Base-by-base conservation (phyloP, 2,329 filamentous ascomycete genomes). In the Fusarium begoniae region DNA sequence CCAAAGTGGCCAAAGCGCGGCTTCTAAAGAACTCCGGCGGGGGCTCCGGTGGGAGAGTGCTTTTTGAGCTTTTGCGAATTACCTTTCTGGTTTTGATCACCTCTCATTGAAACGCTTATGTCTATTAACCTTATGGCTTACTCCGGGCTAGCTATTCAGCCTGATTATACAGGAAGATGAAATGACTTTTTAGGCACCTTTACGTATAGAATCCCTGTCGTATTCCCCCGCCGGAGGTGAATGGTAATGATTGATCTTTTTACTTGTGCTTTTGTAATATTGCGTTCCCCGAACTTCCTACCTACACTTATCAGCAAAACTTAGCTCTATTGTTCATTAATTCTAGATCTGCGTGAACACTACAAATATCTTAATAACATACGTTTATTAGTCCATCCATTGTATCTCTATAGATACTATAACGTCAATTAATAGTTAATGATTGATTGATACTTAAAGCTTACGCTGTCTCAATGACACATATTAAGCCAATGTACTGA, bases 351-450 rank as follows among this genome's bases (percentile, higher is more conserved):
- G 2, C 10, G 17, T 26, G 0, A 17, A 26, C 8, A 26, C 17
- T 6, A 8, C 7, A 13, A 6, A 9, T 20, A 45, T 45, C 7
- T 12, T 20, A 2, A 15, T 3, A 14, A 1, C 1, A 20, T 26
- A 26, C 7, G 13, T 45, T 5, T 20, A 6, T 5, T 6, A 20
- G 9, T 24, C 13, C 8, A 20, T 26, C 5, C 4, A 9, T 4
- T 9, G 3, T 8, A 45, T 26, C 17, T 20, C 8, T 26, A 14
- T 45, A 20, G 24, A 0, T 45, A 26, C 11, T 6, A 2, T 5
- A 13, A 45, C 43, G 4, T 12, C 5, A 1, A 6, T 26, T 18
- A 2, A 45, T 26, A 20, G 8, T 26, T 1, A 40, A 35, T 35
- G 1, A 35, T 15, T 15, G 6, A 35, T 35, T 35, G 7, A 35